phyloP scores from a whole-genome alignment of 2,329 filamentous ascomycete species.

The Chrysosphaeria jannelii region DNA sequence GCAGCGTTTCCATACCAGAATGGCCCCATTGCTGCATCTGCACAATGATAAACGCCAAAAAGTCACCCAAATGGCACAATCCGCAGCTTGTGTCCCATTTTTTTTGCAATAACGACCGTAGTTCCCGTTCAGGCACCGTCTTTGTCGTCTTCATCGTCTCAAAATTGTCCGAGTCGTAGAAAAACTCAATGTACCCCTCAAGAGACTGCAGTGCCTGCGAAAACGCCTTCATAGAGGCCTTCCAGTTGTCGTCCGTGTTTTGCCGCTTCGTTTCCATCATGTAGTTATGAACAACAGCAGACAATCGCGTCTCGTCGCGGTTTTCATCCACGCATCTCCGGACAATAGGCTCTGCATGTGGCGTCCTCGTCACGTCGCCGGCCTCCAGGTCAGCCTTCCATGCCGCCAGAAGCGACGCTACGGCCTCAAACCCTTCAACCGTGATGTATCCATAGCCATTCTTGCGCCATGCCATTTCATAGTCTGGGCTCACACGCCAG shows the following conservation, averaged over 20 bases:
- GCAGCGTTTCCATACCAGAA: conserved; percentile 3
- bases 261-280: conserved; percentile 5
- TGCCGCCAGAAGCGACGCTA: conserved; percentile 4
- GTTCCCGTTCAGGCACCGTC: conserved; percentile 1
- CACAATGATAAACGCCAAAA: conserved; percentile 4
- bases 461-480: conserved; percentile 6
- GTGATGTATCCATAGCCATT: conserved; percentile 6
- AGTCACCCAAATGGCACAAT: conserved; percentile 4
- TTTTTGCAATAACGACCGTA: conserved; percentile 1
- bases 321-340: no score
- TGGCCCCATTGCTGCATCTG: conserved; percentile 6
- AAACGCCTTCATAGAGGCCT: conserved; percentile 3
- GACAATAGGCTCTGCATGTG: neutral
- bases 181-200: conserved; percentile 3
- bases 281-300: conserved; percentile 6
- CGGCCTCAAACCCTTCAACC: conserved; percentile 3
- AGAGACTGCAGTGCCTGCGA: conserved; percentile 2
- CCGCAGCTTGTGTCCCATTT: conserved; percentile 3
- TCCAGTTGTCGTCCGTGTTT: conserved; percentile 5
- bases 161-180: conserved; percentile 4
- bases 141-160: conserved; percentile 1
- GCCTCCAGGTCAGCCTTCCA: conserved; percentile 5
- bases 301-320: conserved; percentile 4
- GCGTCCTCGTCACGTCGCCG: conserved; percentile 3
- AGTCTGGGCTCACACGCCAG: conserved; percentile 2